Evolutionary conservation across 495 filamentous ascomycete genomes (phyloP).

Genomic region (Entonaema liquescens): DNA sequence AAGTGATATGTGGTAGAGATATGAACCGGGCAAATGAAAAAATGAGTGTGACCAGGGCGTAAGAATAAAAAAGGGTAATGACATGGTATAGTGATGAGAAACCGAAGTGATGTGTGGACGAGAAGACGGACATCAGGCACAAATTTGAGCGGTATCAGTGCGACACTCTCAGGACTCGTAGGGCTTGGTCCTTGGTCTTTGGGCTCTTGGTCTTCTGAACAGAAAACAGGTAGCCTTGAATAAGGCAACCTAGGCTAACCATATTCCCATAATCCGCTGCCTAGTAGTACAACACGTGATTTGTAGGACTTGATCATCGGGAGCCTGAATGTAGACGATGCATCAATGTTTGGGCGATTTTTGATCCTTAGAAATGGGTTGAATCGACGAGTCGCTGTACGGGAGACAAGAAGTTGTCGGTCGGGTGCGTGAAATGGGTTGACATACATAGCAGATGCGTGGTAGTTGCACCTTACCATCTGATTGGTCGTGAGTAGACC

Average conservation of each 20-base stretch:
- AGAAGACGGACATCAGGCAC: constrained; percentile 11
- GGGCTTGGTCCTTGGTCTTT: neutral
- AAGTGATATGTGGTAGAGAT: no score
- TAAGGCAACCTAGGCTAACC: constrained; percentile 30
- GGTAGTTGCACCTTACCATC: constrained; percentile 18
- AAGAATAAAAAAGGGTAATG: neutral
- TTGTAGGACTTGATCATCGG: constrained; percentile 30
- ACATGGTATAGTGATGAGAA: neutral
- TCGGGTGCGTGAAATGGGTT: neutral
- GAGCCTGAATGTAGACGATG: neutral
- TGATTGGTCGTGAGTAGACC: constrained; percentile 26
- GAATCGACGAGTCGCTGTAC: neutral
- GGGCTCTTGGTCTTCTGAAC: neutral
- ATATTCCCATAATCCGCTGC: constrained; percentile 22
- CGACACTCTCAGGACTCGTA: constrained; percentile 28
- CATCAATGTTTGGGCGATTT: constrained; percentile 7
- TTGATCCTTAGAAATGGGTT: neutral
- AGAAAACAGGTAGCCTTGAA: constrained; percentile 20
- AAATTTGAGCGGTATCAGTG: constrained; percentile 20
- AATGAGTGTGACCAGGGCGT: neutral
- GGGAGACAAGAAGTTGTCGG: neutral
- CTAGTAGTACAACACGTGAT: constrained; percentile 36
- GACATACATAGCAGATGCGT: constrained; percentile 3
- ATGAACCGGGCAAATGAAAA: neutral
- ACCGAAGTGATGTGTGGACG: neutral